A percentile compares a stretch with the other conserved stretches of the same genome.
Evolutionary conservation across 805 yeast genomes (phyloP).

Genomic region (Naumovozyma castellii): DNA sequence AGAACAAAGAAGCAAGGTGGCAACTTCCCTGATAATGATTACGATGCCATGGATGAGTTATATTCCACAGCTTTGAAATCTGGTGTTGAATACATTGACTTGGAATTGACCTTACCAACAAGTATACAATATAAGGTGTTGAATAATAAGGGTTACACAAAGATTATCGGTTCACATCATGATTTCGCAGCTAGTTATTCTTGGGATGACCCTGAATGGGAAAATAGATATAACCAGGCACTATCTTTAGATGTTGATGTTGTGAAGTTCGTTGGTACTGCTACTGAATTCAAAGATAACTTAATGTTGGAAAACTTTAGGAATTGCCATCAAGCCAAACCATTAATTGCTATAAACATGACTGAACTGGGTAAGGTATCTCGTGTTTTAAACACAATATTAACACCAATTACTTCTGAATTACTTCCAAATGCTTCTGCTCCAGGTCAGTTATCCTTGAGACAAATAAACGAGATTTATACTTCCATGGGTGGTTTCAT

Average conservation of each 20-base stretch:
- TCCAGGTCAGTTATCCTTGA: conserved; percentile 66
- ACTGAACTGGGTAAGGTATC: conserved; percentile 69
- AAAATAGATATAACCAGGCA: conserved; percentile 59
- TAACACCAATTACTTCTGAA: conserved; percentile 80
- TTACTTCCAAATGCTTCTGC: conserved; percentile 63
- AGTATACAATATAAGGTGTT: conserved; percentile 44
- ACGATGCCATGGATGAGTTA: conserved; percentile 40
- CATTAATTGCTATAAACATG: conserved; percentile 79
- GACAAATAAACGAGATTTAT: conserved; percentile 50
- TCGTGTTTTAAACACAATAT: conserved; percentile 58
- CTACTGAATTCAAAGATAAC: conserved; percentile 57
- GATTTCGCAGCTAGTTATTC: conserved; percentile 52
- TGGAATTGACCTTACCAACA: conserved; percentile 63
- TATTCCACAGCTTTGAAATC: conserved; percentile 56
- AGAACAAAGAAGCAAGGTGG: conserved; percentile 81
- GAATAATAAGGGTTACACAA: conserved; percentile 48
- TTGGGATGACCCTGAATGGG: conserved; percentile 73
- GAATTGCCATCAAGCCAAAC: conserved; percentile 39
- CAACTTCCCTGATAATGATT: conserved; percentile 52
- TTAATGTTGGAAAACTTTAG: conserved; percentile 63
- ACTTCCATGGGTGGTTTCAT: conserved; percentile 53
- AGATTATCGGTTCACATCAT: conserved; percentile 75
- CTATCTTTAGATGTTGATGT: conserved; percentile 56
- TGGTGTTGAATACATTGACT: conserved; percentile 74
- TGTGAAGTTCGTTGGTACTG: conserved; percentile 77